Evolutionary conservation across 2,329 filamentous ascomycete species (phyloP).

Genomic region (Fusarium fujikuroi): DNA sequence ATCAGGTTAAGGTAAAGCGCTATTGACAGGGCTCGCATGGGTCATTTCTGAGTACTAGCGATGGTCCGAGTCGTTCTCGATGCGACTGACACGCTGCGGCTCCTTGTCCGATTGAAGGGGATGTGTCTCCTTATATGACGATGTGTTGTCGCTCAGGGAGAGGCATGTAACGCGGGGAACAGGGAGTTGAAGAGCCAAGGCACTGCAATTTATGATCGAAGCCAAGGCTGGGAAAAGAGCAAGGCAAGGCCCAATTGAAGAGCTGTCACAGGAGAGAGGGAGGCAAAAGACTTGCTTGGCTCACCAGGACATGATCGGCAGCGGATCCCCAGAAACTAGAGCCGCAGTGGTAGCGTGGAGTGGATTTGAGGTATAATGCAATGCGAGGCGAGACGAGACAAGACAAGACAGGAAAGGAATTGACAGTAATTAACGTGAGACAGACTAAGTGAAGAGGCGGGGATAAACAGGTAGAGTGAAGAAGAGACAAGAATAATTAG

Average conservation of each 20-base stretch:
- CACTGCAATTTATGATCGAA: constrained; percentile 20
- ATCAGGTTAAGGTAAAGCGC: constrained; percentile 40
- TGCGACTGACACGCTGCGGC: constrained; percentile 13
- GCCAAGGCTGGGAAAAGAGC: constrained; percentile 17
- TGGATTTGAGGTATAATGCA: neutral
- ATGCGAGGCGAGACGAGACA: neutral
- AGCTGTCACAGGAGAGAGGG: constrained; percentile 21
- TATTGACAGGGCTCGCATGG: constrained; percentile 22
- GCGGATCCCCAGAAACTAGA: constrained; percentile 31
- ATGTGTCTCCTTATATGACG: constrained; percentile 21
- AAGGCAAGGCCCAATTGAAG: constrained; percentile 12
- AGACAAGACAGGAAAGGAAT: constrained; percentile 11
- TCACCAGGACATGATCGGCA: constrained; percentile 44
- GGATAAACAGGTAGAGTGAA: neutral
- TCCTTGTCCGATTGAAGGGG: constrained; percentile 23
- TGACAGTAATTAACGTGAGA: constrained; percentile 12
- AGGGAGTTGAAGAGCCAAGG: constrained; percentile 12
- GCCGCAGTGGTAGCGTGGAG: constrained; percentile 22
- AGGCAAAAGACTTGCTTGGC: constrained; percentile 37
- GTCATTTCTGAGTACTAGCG: neutral
- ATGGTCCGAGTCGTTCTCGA: constrained; percentile 10
- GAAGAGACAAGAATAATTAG: neutral
- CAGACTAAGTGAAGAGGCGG: neutral
- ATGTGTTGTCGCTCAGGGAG: constrained; percentile 22
- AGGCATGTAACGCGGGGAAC: constrained; percentile 32